Evolutionary conservation across 2,329 filamentous ascomycete species (phyloP).

Genomic region (Arachnomyces sp.): DNA sequence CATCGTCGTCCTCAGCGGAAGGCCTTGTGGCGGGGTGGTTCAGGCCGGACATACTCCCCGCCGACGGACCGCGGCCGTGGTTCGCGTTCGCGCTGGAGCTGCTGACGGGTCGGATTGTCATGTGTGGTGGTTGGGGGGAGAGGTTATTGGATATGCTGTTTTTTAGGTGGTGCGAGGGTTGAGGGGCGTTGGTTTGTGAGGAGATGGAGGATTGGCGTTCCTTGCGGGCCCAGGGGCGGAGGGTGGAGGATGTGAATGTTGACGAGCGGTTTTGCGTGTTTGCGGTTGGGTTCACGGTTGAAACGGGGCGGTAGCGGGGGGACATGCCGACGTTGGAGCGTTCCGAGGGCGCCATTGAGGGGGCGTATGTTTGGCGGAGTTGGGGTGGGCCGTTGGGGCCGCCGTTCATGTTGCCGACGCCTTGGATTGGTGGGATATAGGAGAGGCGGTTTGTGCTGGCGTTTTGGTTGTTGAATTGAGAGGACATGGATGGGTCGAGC

Average conservation of each 20-base stretch:
- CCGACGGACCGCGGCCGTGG: no score
- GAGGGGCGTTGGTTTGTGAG: conserved; percentile 14
- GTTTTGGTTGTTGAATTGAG: conserved; percentile 22
- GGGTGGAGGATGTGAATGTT: conserved; percentile 24
- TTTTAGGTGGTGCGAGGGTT: conserved; percentile 18
- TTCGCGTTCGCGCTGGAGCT: conserved; percentile 14
- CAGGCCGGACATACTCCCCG: conserved; percentile 3
- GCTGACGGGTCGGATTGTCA: conserved; percentile 24
- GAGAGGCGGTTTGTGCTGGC: conserved; percentile 21
- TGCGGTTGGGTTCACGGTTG: conserved; percentile 44
- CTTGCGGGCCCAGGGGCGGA: conserved; percentile 32
- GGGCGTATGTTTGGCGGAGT: conserved; percentile 52
- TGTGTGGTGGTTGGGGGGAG: conserved; percentile 16
- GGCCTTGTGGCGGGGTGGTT: conserved; percentile 3
- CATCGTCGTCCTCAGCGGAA: conserved; percentile 37
- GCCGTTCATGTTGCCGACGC: conserved; percentile 15
- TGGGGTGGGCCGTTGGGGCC: neutral
- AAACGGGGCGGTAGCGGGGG: conserved; percentile 83
- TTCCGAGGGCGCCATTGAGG: conserved; percentile 91
- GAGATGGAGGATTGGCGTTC: conserved; percentile 21
- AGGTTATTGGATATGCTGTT: no score
- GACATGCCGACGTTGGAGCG: conserved; percentile 89
- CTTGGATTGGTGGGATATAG: conserved; percentile 22
- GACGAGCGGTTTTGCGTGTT: conserved; percentile 20
- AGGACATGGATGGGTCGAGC: conserved; percentile 55